These are phyloP conservation scores for Linnemannia elongata DNA, from an alignment of 192 early-diverging fungal species.

Conservation along the genomic window DNA sequence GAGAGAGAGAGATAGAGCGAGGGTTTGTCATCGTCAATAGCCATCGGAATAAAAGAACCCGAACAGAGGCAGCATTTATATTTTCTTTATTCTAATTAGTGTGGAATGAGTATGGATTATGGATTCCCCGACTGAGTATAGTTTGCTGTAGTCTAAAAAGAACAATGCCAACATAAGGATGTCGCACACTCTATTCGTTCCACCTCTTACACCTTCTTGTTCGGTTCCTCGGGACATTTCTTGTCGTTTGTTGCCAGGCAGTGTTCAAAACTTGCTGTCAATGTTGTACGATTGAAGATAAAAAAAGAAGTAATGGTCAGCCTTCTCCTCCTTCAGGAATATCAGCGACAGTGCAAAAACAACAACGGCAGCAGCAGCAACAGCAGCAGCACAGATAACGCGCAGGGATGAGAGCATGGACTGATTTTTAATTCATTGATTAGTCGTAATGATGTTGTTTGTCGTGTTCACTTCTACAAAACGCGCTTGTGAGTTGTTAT, in stretches of 20 bases:
- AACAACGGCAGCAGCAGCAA: not conserved
- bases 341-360: not conserved
- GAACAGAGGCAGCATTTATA: not conserved
- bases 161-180: not conserved
- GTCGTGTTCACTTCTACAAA: too few species aligned
- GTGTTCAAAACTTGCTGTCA: not conserved
- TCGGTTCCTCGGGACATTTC: not conserved
- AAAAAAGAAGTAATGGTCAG: not conserved
- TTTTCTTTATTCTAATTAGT: not conserved
- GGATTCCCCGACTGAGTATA: not conserved
- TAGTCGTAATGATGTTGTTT: too few species aligned
- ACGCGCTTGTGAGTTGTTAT: not conserved
- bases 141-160: not conserved
- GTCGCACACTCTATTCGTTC: constrained; percentile 5
- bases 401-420: not conserved
- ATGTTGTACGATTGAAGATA: not conserved
- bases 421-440: too few species aligned
- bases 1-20: not conserved
- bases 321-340: not conserved
- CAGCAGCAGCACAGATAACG: constrained; percentile 4
- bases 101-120: constrained; percentile 1
- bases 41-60: not conserved
- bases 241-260: not conserved
- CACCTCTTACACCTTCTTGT: not conserved
- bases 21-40: not conserved